Conservation (phyloP, 2,329 filamentous ascomycete species). For the Ophiostoma populinum region DNA sequence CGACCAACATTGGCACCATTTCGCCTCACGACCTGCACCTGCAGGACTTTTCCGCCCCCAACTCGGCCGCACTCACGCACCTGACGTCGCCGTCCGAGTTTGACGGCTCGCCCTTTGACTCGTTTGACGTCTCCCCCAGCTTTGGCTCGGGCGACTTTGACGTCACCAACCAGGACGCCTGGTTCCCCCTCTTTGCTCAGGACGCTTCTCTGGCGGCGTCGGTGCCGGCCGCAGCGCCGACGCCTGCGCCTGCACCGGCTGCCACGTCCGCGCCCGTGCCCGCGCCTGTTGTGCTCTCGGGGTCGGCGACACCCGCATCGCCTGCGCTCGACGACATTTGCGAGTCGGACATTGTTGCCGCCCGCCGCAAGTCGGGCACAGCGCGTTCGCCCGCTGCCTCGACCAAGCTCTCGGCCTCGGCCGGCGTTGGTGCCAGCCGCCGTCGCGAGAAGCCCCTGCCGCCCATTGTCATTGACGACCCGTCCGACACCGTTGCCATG, state of each 20-base stretch:
- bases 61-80: slow-evolving; percentile 66
- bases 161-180: slow-evolving; percentile 33
- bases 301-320: slow-evolving; percentile 21
- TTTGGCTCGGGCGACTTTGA: slow-evolving; percentile 45
- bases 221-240: slow-evolving; percentile 4
- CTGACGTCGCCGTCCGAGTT: slow-evolving; percentile 71
- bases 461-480: slow-evolving; percentile 60
- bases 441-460: slow-evolving; percentile 68
- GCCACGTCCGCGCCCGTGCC: too few species aligned
- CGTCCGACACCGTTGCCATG: slow-evolving; percentile 56
- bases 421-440: slow-evolving; percentile 49
- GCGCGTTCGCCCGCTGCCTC: slow-evolving; percentile 22
- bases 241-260: background rate
- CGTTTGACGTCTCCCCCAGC: slow-evolving; percentile 63
- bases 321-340: slow-evolving; percentile 34
- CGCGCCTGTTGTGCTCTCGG: background rate
- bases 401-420: slow-evolving; percentile 46
- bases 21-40: slow-evolving; percentile 70
- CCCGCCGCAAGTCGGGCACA: slow-evolving; percentile 27
- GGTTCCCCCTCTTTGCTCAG: slow-evolving; percentile 59
- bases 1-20: slow-evolving; percentile 49
- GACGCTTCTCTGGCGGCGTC: slow-evolving; percentile 14
- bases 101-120: slow-evolving; percentile 60
- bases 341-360: slow-evolving; percentile 13
- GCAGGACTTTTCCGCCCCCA: slow-evolving; percentile 60